Percentiles rank a stretch among this genome's conserved stretches.
phyloP scores from a whole-genome alignment of 768 basidiomycete genomes.

The Macrolepiota fuliginosa region DNA sequence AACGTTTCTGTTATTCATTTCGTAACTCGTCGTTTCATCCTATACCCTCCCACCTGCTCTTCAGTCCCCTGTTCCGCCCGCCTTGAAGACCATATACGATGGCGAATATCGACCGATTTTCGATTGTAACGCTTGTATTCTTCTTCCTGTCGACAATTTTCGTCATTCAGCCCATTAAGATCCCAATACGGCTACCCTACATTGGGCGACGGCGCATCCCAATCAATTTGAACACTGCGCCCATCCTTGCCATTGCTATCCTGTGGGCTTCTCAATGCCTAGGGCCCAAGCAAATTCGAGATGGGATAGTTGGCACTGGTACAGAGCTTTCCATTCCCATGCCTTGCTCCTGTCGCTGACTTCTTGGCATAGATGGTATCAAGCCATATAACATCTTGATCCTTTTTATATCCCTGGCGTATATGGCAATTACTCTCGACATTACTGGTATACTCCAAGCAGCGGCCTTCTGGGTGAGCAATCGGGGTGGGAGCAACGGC shows the following conservation, averaged over 20 bases:
- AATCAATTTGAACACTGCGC: slow-evolving; percentile 52
- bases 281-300: slow-evolving; percentile 48
- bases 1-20: not conserved
- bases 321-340: not conserved
- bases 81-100: slow-evolving; percentile 14
- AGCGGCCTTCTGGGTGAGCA: slow-evolving; percentile 87
- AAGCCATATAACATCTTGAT: slow-evolving; percentile 93
- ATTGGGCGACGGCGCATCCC: slow-evolving; percentile 29
- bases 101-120: slow-evolving; percentile 9
- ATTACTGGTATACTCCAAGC: slow-evolving; percentile 84
- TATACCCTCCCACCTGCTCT: not conserved
- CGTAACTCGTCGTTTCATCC: not conserved
- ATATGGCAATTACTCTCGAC: slow-evolving; percentile 91
- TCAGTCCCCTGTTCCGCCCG: slow-evolving; percentile 33
- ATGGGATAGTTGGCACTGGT: slow-evolving; percentile 66
- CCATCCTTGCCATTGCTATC: slow-evolving; percentile 48
- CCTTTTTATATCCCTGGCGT: slow-evolving; percentile 88
- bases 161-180: slow-evolving; percentile 43
- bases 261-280: slow-evolving; percentile 58
- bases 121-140: slow-evolving; percentile 46
- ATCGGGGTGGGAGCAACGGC: slow-evolving; percentile 73
- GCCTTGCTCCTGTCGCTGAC: not conserved
- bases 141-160: slow-evolving; percentile 53
- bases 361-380: slow-evolving; percentile 49
- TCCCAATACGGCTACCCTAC: slow-evolving; percentile 30